Evolutionary conservation across 352 stramenopile species (phyloP).

Genomic region (Phytophthora cactorum): DNA sequence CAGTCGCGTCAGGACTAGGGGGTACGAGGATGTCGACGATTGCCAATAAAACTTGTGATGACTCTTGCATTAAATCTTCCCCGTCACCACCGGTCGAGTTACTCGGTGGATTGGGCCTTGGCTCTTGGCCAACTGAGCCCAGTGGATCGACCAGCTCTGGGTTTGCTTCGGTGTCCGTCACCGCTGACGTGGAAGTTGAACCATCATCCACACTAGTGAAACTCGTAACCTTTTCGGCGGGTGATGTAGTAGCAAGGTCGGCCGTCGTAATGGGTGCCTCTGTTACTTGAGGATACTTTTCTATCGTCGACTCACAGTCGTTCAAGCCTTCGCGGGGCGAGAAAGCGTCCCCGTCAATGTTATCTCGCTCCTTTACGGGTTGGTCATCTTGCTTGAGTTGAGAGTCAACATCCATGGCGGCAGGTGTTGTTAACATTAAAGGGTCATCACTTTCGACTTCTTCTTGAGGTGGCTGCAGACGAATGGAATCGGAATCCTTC

Average conservation of each 20-base stretch:
- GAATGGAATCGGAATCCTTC: conserved; percentile 3
- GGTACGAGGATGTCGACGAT: neutral
- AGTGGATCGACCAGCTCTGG: neutral
- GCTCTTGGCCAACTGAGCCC: neutral
- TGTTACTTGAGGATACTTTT: conserved; percentile 9
- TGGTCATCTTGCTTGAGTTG: conserved; percentile 9
- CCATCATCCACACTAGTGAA: conserved; percentile 7
- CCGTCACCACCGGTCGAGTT: neutral
- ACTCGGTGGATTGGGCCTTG: neutral
- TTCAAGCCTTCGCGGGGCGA: conserved; percentile 7
- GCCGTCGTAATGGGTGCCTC: neutral
- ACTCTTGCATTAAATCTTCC: neutral
- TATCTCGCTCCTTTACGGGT: conserved; percentile 9
- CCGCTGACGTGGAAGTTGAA: conserved; percentile 1
- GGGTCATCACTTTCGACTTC: conserved; percentile 2
- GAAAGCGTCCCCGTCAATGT: conserved; percentile 13
- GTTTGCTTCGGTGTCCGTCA: neutral
- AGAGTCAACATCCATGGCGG: conserved; percentile 4
- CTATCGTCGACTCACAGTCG: conserved; percentile 8
- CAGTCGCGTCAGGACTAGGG: neutral
- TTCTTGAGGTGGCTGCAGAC: conserved; percentile 2
- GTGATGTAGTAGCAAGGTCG: neutral
- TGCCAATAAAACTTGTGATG: neutral
- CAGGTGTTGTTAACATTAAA: neutral
- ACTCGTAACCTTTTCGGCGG: conserved; percentile 15